Base-by-base conservation (phyloP, 2,329 filamentous ascomycete genomes). In the Hirsutella minnesotensis region DNA sequence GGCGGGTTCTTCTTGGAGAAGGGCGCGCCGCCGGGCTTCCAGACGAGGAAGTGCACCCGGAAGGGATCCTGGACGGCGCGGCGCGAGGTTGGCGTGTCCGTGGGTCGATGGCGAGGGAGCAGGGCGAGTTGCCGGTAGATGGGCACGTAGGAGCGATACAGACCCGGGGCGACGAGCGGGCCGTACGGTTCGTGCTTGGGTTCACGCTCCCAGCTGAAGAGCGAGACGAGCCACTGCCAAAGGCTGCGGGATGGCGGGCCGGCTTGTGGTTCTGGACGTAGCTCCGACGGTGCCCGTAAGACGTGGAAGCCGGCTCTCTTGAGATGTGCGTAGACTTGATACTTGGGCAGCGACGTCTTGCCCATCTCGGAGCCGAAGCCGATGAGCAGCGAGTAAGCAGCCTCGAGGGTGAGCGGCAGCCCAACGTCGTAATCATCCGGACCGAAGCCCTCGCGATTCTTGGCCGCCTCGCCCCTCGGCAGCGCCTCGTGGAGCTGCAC, bases 321-420 rank as follows among this genome's bases (percentile, higher is more conserved):
- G 53, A 98, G 68, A 42, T 88, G 82, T 1, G 87, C 75, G 59
- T 89, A 98, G 22, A 96, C 90, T 40, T 84, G 85, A 53, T 87
- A 96, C 55, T 86, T 79, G 51, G 94, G 86, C 46, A 95, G 67
- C 9, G 71, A 70, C 24, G 79, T 64, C 58, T 75, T 79, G 30
- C 78, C 77, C 35, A 64, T 60, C 47, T 79, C 73, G 5, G 67
- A 73, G 39, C 86, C 81, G 20, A 75, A 68, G 1, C 87, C 87
- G 49, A 95, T 75, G 42, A 95, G 79, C 19, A 87, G 74, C 5
- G 89, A 77, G 66, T 96, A 96, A 0, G 88, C 88, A 5, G 85
- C 89, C 60, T 96, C 86, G 33, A 96, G 65, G 61, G 86, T 94
- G 69, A 98, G 81, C 0, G 90, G 88, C n/a, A 92, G 61, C 0